Evolutionary conservation across 768 basidiomycete species (phyloP), one percentile per base, ranked within the genome.

Genomic region (Hirschioporus abietinus): DNA sequence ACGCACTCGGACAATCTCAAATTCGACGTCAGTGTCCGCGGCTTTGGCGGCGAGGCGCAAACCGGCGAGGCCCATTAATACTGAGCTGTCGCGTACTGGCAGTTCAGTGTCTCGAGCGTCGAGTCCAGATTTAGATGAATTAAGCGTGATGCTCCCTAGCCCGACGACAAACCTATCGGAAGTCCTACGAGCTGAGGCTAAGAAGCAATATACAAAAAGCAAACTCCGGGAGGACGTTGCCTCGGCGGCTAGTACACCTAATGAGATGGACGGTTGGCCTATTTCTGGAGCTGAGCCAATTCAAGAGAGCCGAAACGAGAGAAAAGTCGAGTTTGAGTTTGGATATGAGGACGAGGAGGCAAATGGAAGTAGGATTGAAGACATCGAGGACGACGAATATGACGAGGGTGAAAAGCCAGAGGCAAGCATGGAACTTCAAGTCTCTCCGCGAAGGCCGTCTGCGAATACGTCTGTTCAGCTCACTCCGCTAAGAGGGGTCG

Each of bases 371-470:
- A 76, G 73, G 17, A 72, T 76, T 8, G 70, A 71, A 7, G 72
- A 70, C 25, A 70, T 67, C 17, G 63, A 64, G 34, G 67, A 64
- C 17, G 70, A 69, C 34, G 65, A 63, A 9, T 35, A 1, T 0
- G 25, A 15, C 0, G 61, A 66, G 35, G 42, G 62, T 24, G 30
- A 18, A 18, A 25, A 35, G n/a, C 25, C 60, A 34, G 66, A 68
- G 35, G 65, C 63, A 25, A 68, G 70, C 64, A 67, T 67, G 68
- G 24, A 57, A 12, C 76, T 88, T 76, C 86, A 88, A 72, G 76
- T 88, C 60, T 88, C 88, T 1, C 87, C 88, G 12, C 81, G 81
- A 30, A 82, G 84, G 8, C 77, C 78, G 4, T 61, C 63, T 61
- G 63, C 76, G 30, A 71, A 59, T 72, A 34, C 69, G 66, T 34